Evolutionary conservation across 108 stramenopile genomes (phyloP).

Genomic region (Conticribra weissflogii): DNA sequence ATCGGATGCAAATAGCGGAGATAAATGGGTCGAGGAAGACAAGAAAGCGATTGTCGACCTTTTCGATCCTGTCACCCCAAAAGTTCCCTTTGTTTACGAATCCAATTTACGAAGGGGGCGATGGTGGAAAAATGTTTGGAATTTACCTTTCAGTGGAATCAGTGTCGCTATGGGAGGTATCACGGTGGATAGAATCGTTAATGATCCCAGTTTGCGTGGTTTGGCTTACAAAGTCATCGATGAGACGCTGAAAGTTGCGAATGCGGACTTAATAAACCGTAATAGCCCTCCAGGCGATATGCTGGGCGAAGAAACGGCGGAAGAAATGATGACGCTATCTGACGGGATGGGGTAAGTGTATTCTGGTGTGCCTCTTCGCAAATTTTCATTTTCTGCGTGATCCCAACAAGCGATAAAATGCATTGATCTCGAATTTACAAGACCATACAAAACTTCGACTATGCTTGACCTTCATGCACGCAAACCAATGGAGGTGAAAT

Average conservation of each 20-base stretch:
- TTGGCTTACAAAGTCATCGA: constrained; percentile 77
- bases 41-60: constrained; percentile 56
- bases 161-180: constrained; percentile 89
- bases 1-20: constrained; percentile 32
- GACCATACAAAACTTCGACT: constrained; percentile 78
- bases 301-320: constrained; percentile 36
- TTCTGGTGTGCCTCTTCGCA: too few species aligned
- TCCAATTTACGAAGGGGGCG: constrained; percentile 61
- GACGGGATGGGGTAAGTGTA: constrained; percentile 76
- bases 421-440: too few species aligned
- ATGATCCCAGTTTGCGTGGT: constrained; percentile 67
- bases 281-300: constrained; percentile 35
- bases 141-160: constrained; percentile 88
- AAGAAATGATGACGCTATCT: constrained; percentile 73
- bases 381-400: neutral
- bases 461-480: constrained; percentile 79
- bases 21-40: constrained; percentile 36
- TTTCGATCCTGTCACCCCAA: constrained; percentile 52
- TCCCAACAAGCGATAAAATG: too few species aligned
- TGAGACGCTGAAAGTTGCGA: constrained; percentile 81
- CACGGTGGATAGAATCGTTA: constrained; percentile 81
- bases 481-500: constrained; percentile 84
- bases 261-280: constrained; percentile 66
- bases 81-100: constrained; percentile 62
- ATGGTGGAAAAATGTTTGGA: constrained; percentile 90